A percentile compares a stretch with the other conserved stretches of the same genome.
Evolutionary conservation across 345 rosid species (phyloP).

Genomic region (Trapa bicornis): DNA sequence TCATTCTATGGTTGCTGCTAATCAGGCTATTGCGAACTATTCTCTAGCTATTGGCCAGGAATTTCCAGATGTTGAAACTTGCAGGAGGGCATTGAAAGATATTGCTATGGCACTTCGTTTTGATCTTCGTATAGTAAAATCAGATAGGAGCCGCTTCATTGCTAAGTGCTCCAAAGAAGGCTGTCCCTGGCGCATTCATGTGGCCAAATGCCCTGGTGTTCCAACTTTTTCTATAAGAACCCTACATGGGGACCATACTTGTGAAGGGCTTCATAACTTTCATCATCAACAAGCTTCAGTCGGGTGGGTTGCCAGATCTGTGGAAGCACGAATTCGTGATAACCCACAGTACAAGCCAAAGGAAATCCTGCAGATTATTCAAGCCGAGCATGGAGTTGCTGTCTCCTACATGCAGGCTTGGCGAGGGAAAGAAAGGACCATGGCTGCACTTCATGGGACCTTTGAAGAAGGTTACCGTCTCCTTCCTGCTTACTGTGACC

Average conservation of each 20-base stretch:
- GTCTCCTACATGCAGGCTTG: conserved; percentile 99
- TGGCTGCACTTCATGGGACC: conserved; percentile 99
- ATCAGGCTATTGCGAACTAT: conserved; percentile 15
- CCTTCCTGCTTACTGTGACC: conserved; percentile 87
- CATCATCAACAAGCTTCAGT: conserved; percentile 99
- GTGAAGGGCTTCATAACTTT: conserved; percentile 83
- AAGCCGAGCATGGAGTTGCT: conserved; percentile 90
- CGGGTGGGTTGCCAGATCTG: conserved; percentile 99
- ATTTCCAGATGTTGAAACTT: conserved; percentile 95
- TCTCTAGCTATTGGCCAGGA: conserved; percentile 71
- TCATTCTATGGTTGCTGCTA: not conserved
- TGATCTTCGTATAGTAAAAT: conserved; percentile 93
- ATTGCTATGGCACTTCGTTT: conserved; percentile 89
- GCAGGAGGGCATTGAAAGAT: conserved; percentile 89
- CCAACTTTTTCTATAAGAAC: conserved; percentile 80
- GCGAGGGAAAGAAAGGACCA: conserved; percentile 99
- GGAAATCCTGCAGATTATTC: conserved; percentile 87
- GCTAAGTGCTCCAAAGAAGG: conserved; percentile 99
- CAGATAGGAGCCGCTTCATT: conserved; percentile 92
- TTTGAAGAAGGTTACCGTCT: conserved; percentile 89
- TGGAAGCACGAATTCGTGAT: conserved; percentile 85
- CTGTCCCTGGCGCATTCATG: conserved; percentile 98
- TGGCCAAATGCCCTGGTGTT: conserved; percentile 91
- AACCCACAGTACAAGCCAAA: conserved; percentile 95
- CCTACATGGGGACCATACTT: conserved; percentile 80